Evolutionary conservation across 2,329 filamentous ascomycete species (phyloP).

Genomic region (Penicillium sp.): DNA sequence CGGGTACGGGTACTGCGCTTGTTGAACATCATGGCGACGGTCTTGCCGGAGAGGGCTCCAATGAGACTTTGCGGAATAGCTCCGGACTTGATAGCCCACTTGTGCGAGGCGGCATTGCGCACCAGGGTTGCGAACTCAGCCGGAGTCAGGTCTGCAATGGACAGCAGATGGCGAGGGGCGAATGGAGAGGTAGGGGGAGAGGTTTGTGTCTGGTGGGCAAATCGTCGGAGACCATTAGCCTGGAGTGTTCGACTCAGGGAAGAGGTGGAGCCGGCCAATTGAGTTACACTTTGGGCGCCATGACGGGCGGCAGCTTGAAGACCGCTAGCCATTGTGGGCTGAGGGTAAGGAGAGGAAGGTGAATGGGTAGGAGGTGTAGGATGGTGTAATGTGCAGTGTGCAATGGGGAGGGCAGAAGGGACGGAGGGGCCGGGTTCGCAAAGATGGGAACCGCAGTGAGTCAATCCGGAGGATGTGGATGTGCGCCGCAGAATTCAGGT

Average conservation of each 20-base stretch:
- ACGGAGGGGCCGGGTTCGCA: conserved; percentile 2
- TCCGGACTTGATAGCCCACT: conserved; percentile 74
- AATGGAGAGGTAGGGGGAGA: conserved; percentile 58
- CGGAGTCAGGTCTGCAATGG: conserved; percentile 82
- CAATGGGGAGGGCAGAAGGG: conserved; percentile 8
- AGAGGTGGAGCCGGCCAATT: conserved; percentile 32
- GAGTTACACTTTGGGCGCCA: conserved; percentile 32
- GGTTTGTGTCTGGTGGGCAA: conserved; percentile 39
- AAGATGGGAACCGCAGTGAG: conserved; percentile 20
- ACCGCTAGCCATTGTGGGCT: conserved; percentile 32
- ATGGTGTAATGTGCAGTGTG: conserved; percentile 6
- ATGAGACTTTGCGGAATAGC: conserved; percentile 63
- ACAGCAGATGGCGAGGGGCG: conserved; percentile 83
- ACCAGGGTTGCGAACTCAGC: conserved; percentile 81
- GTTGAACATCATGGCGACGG: conserved; percentile 94
- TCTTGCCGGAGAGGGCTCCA: conserved; percentile 71
- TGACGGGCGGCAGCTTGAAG: conserved; percentile 34
- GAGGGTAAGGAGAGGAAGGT: conserved; percentile 3
- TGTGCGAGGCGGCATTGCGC: conserved; percentile 77
- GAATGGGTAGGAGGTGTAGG: neutral
- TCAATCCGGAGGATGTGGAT: conserved; percentile 21
- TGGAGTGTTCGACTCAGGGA: conserved; percentile 29
- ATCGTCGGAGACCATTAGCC: conserved; percentile 38
- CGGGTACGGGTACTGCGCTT: conserved; percentile 94
- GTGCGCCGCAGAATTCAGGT: too few species aligned